A percentile compares a stretch with the other conserved stretches of the same genome.
Conservation (phyloP, 1,139 yeast genomes). For the Scheffersomyces cryptocercus region DNA sequence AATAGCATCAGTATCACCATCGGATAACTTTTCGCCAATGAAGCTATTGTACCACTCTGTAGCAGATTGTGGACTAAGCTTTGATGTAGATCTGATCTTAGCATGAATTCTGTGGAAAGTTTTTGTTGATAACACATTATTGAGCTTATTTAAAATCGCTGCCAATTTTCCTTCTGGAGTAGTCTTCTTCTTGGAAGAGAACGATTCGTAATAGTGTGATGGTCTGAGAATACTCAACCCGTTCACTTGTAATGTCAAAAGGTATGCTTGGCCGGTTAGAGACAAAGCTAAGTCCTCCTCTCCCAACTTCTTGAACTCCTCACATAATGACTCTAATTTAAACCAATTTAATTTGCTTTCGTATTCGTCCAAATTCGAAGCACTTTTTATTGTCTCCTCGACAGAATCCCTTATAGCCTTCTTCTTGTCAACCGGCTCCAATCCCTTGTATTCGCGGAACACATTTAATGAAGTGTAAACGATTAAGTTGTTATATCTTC, state of each 20-base stretch:
- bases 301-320: slow-evolving; percentile 60
- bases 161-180: slow-evolving; percentile 21
- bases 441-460: slow-evolving; percentile 27
- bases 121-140: slow-evolving; percentile 26
- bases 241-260: slow-evolving; percentile 31
- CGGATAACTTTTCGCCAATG: slow-evolving; percentile 25
- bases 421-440: slow-evolving; percentile 7
- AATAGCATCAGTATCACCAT: slow-evolving; percentile 20
- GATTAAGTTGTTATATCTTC: slow-evolving; percentile 44
- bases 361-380: background rate
- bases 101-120: slow-evolving; percentile 23
- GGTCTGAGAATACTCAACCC: slow-evolving; percentile 36
- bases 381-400: slow-evolving; percentile 21
- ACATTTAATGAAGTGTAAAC: slow-evolving; percentile 42
- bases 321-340: slow-evolving; percentile 62
- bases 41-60: slow-evolving; percentile 22
- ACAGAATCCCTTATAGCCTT: slow-evolving; percentile 19
- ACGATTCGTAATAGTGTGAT: slow-evolving; percentile 34
- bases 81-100: slow-evolving; percentile 11
- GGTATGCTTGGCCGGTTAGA: slow-evolving; percentile 6
- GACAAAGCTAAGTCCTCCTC: slow-evolving; percentile 46
- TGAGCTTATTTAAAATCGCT: slow-evolving; percentile 21
- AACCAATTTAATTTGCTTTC: slow-evolving; percentile 40
- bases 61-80: slow-evolving; percentile 17
- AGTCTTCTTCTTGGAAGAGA: slow-evolving; percentile 12